phyloP scores from a whole-genome alignment of 257 asterid genomes.

The Oldenlandia corymbosa region DNA sequence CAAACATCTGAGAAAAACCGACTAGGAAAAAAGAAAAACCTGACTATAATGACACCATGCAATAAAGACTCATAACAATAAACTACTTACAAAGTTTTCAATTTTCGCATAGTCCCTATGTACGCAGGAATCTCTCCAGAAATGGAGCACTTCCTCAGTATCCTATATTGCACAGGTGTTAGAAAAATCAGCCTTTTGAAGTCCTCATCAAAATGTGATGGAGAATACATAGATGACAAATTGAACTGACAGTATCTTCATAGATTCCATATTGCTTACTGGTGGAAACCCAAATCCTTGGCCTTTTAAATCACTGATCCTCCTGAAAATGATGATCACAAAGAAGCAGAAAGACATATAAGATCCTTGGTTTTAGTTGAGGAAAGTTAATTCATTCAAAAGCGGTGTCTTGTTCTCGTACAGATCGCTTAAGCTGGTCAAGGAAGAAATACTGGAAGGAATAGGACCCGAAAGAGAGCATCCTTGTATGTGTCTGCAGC shows the following conservation, averaged over 20 bases:
- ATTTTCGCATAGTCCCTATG: conserved; percentile 50
- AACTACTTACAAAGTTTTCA: conserved; percentile 63
- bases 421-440: conserved; percentile 69
- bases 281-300: conserved; percentile 61
- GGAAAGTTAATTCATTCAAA: neutral
- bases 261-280: conserved; percentile 40
- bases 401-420: conserved; percentile 27
- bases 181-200: neutral
- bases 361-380: neutral
- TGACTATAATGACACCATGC: neutral
- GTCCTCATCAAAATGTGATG: neutral
- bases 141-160: conserved; percentile 56
- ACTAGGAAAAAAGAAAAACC: neutral
- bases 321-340: conserved; percentile 52
- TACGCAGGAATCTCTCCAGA: conserved; percentile 62
- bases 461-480: conserved; percentile 87
- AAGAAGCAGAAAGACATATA: neutral
- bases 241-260: conserved; percentile 64
- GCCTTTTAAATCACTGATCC: conserved; percentile 78
- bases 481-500: conserved; percentile 84
- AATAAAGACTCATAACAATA: no score
- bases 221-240: conserved; percentile 5
- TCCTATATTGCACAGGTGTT: conserved; percentile 26
- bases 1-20: neutral
- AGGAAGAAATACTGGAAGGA: conserved; percentile 63